phyloP scores from a whole-genome alignment of 441 rosid genomes.

The Pelargonium cotyledonis region DNA sequence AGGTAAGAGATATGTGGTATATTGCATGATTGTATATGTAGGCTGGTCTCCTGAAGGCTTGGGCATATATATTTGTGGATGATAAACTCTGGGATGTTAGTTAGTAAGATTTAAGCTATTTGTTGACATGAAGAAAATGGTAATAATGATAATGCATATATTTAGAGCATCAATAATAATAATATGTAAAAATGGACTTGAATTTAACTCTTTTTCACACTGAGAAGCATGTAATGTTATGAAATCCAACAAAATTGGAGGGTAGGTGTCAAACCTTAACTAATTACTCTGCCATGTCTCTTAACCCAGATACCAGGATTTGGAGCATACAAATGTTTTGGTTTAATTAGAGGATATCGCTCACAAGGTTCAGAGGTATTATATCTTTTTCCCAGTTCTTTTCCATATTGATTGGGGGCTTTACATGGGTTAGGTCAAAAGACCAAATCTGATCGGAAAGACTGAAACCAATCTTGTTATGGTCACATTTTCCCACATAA shows the following conservation, averaged over 20 bases:
- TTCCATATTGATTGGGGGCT: slow-evolving; percentile 1
- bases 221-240: background rate
- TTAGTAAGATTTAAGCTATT: too few relatives aligned
- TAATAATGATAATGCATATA: background rate
- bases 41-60: too few relatives aligned
- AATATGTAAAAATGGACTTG: background rate
- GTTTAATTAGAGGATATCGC: slow-evolving; percentile 53
- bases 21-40: too few relatives aligned
- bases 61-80: too few relatives aligned
- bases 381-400: background rate
- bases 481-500: background rate
- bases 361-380: slow-evolving; percentile 61
- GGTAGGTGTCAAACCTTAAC: background rate
- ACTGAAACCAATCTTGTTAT: background rate
- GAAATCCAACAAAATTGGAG: background rate
- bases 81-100: too few relatives aligned
- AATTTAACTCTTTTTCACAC: background rate
- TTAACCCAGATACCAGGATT: slow-evolving; percentile 57
- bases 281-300: slow-evolving; percentile 7
- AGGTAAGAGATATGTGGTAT: too few relatives aligned
- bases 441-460: background rate
- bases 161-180: background rate
- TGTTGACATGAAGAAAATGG: background rate
- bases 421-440: background rate
- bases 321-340: slow-evolving; percentile 65